phyloP scores from a whole-genome alignment of 2,329 filamentous ascomycete genomes.

The Ascochyta rabiei region DNA sequence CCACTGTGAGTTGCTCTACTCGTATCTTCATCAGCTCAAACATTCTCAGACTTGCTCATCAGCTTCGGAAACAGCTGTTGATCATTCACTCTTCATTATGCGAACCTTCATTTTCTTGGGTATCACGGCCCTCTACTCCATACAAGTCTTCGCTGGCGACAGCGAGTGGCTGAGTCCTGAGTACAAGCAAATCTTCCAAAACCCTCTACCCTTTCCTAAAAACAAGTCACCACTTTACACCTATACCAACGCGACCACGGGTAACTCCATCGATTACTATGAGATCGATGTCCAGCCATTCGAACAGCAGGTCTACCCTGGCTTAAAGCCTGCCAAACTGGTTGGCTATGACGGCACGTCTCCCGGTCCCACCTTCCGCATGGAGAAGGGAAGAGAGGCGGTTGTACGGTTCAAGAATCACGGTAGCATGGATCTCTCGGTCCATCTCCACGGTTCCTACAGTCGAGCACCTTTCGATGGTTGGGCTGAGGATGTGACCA shows the following conservation, averaged over 20 bases:
- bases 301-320: constrained; percentile 52
- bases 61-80: not conserved
- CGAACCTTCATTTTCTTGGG: constrained; percentile 19
- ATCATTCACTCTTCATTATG: constrained; percentile 18
- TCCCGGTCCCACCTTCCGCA: constrained; percentile 61
- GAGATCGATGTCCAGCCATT: constrained; percentile 54
- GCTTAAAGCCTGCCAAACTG: constrained; percentile 50
- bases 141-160: constrained; percentile 27
- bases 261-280: constrained; percentile 54
- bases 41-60: constrained; percentile 17
- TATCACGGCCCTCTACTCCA: constrained; percentile 22
- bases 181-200: constrained; percentile 47
- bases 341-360: constrained; percentile 63
- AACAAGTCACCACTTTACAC: constrained; percentile 39
- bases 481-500: constrained; percentile 61
- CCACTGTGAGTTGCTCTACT: not conserved
- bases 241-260: constrained; percentile 43
- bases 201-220: constrained; percentile 55
- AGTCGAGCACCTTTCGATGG: constrained; percentile 57
- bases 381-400: constrained; percentile 57
- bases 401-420: constrained; percentile 63
- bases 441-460: constrained; percentile 63
- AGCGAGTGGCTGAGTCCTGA: constrained; percentile 40
- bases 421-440: constrained; percentile 53
- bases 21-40: constrained; percentile 9